Evolutionary conservation across 805 yeast species (phyloP).

Genomic region (Saccharomycodes ludwigii): DNA sequence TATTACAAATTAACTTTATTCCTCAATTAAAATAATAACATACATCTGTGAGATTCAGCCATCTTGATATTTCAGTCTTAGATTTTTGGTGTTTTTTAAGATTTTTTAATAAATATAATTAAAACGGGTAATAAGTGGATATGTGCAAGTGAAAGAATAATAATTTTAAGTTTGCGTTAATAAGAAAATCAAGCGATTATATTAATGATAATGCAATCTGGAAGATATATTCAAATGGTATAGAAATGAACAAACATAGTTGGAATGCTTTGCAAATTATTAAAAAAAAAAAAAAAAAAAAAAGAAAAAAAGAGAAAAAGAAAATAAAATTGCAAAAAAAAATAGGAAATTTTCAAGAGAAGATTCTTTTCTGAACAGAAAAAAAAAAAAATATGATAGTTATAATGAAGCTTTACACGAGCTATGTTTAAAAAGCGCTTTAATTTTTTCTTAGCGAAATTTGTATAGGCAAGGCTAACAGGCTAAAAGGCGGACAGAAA

Average conservation of each 20-base stretch:
- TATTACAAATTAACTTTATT: too few relatives aligned
- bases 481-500: too few relatives aligned
- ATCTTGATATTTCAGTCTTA: slow-evolving; percentile 23
- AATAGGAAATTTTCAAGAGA: background rate
- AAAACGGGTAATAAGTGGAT: slow-evolving; percentile 1
- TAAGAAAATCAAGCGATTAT: background rate
- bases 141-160: background rate
- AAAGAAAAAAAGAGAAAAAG: background rate
- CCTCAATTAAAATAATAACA: slow-evolving; percentile 39
- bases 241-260: background rate
- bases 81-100: slow-evolving; percentile 3
- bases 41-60: slow-evolving; percentile 98
- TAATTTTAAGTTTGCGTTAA: background rate
- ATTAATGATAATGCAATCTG: background rate
- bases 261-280: too few relatives aligned
- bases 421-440: too few relatives aligned
- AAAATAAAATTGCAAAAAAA: background rate
- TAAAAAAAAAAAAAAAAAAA: background rate
- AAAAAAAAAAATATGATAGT: slow-evolving; percentile 29
- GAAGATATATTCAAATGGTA: background rate
- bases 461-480: too few relatives aligned
- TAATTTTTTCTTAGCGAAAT: too few relatives aligned
- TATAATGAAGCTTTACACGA: too few relatives aligned
- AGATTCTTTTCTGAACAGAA: background rate
- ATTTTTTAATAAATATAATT: too few relatives aligned